Conservation (phyloP, 1,284 basidiomycete species). For the Naganishia liquefaciens region DNA sequence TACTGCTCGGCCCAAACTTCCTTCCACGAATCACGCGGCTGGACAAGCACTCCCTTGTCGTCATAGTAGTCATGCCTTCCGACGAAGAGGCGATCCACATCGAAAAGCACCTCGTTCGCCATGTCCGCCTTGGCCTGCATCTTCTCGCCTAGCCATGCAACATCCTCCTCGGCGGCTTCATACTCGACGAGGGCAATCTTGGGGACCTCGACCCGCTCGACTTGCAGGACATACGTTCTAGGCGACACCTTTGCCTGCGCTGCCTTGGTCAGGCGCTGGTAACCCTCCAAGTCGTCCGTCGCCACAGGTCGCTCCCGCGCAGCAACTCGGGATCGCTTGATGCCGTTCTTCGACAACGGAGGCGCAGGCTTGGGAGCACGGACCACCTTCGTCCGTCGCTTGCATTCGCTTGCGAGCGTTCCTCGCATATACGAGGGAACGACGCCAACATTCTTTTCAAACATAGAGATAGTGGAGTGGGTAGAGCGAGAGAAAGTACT, state of each 20-base stretch:
- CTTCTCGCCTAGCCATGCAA: background rate
- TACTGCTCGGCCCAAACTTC: conserved; percentile 54
- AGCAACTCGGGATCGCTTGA: background rate
- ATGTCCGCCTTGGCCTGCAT: background rate
- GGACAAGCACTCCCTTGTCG: background rate
- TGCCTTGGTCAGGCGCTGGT: conserved; percentile 12
- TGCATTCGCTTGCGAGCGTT: conserved; percentile 6
- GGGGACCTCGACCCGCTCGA: conserved; percentile 4
- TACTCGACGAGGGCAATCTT: background rate
- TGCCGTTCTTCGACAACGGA: background rate
- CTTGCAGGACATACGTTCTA: conserved; percentile 3
- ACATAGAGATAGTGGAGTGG: background rate
- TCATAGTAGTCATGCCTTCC: conserved; percentile 9
- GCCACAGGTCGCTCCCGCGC: background rate
- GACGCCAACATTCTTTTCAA: background rate
- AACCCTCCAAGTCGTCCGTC: background rate
- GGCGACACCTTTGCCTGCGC: conserved; percentile 1
- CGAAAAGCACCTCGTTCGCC: background rate
- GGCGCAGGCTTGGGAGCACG: background rate
- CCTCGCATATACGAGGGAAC: conserved; percentile 23
- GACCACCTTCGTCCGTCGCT: conserved; percentile 3
- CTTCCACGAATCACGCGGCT: conserved; percentile 60
- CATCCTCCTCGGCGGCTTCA: background rate
- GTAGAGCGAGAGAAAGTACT: background rate
- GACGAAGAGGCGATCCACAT: background rate